Conservation (phyloP, 2,329 filamentous ascomycete species). For the Alternaria angustiovoidea region DNA sequence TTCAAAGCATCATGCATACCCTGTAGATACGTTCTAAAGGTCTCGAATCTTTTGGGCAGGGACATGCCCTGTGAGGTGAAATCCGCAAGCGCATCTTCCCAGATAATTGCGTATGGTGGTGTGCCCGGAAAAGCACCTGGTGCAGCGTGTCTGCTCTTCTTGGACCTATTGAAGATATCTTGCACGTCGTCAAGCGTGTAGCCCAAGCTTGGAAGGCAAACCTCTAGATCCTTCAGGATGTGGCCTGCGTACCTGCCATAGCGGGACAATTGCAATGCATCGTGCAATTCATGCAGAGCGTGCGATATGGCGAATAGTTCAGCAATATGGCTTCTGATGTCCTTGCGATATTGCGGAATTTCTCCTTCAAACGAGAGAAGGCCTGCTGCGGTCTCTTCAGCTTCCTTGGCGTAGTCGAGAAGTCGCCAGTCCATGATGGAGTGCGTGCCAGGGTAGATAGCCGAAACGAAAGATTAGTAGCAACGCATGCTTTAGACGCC, state of each 20-base stretch:
- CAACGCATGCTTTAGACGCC: constrained; percentile 25
- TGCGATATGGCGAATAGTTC: constrained; percentile 64
- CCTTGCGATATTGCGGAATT: constrained; percentile 60
- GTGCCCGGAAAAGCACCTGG: constrained; percentile 50
- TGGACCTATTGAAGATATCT: constrained; percentile 50
- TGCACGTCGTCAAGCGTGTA: constrained; percentile 62
- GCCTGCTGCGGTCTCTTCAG: constrained; percentile 62
- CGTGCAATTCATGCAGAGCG: constrained; percentile 58
- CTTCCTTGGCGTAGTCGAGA: constrained; percentile 54
- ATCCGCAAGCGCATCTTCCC: constrained; percentile 58
- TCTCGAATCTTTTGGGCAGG: constrained; percentile 58
- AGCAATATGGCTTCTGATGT: constrained; percentile 63
- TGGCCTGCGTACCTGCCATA: constrained; percentile 46
- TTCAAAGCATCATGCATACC: constrained; percentile 54
- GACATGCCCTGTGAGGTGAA: constrained; percentile 58
- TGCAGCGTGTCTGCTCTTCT: constrained; percentile 31
- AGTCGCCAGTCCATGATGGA: constrained; percentile 50
- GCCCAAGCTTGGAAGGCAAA: constrained; percentile 59
- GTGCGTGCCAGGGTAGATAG: constrained; percentile 36
- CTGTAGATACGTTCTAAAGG: constrained; percentile 60
- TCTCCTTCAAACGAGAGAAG: constrained; percentile 60
- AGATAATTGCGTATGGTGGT: constrained; percentile 58
- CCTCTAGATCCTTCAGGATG: constrained; percentile 58
- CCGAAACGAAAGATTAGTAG: constrained; percentile 27
- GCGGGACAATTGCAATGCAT: constrained; percentile 51